Percentiles rank a stretch among this genome's conserved stretches.
phyloP scores from a whole-genome alignment of 2,329 filamentous ascomycete species.

The Exophiala phaeomuriformis region DNA sequence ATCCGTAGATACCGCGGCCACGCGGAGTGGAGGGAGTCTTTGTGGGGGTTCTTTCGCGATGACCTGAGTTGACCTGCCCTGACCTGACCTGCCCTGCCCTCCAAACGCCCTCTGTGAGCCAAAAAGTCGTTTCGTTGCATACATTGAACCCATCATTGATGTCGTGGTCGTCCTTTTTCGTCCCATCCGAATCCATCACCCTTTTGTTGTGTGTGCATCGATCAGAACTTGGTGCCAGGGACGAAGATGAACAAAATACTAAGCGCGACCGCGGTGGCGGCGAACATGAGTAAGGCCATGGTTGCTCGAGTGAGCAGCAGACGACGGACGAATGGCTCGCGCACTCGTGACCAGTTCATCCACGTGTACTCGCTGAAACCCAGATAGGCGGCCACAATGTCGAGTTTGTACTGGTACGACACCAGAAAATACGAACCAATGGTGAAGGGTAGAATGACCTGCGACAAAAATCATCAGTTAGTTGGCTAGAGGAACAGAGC shows the following conservation, averaged over 20 bases:
- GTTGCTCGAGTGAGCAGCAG: slow-evolving; percentile 75
- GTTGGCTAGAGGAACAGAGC: not conserved
- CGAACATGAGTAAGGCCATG: slow-evolving; percentile 69
- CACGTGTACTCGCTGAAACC: slow-evolving; percentile 95
- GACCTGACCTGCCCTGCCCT: too few relatives aligned
- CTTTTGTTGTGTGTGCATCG: slow-evolving; percentile 1
- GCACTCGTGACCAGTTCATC: slow-evolving; percentile 79
- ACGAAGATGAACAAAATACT: slow-evolving; percentile 91
- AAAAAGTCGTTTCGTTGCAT: not conserved
- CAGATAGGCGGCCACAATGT: slow-evolving; percentile 80
- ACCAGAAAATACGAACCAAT: slow-evolving; percentile 81
- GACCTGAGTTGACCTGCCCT: too few relatives aligned
- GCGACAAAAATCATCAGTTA: slow-evolving; percentile 14
- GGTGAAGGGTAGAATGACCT: slow-evolving; percentile 83
- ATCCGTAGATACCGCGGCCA: too few relatives aligned
- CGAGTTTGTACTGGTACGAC: slow-evolving; percentile 92
- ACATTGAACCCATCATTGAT: not conserved
- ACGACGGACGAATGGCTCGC: slow-evolving; percentile 83
- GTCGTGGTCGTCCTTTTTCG: not conserved
- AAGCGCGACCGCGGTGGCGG: slow-evolving; percentile 70
- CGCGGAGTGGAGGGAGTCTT: too few relatives aligned
- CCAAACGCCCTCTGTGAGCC: too few relatives aligned
- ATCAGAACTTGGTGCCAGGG: slow-evolving; percentile 57
- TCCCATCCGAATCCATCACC: not conserved
- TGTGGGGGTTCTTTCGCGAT: too few relatives aligned